Evolutionary conservation across 331 rosid genomes (phyloP).

Genomic region (Dryas integrifolia): DNA sequence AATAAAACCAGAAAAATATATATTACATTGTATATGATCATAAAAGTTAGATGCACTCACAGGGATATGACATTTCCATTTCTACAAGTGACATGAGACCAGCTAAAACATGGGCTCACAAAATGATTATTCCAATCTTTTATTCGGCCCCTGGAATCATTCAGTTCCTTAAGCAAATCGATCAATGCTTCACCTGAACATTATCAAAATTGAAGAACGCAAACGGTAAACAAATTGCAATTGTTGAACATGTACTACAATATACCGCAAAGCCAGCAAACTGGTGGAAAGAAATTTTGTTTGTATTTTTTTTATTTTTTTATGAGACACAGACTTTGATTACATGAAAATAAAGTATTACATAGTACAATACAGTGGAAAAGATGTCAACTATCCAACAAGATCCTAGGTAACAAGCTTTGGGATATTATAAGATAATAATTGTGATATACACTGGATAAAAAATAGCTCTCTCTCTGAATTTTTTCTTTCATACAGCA

Average conservation of each 20-base stretch:
- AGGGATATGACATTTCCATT: conserved; percentile 67
- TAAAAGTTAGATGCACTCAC: conserved; percentile 50
- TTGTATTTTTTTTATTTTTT: neutral
- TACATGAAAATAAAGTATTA: no score
- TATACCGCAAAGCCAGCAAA: neutral
- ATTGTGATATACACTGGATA: no score
- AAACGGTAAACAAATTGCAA: neutral
- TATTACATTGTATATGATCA: neutral
- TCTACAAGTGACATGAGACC: conserved; percentile 77
- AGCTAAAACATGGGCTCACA: conserved; percentile 84
- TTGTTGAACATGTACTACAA: conserved; percentile 4
- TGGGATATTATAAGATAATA: no score
- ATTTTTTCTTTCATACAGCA: no score
- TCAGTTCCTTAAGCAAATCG: conserved; percentile 49
- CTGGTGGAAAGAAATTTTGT: neutral
- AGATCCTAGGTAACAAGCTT: no score
- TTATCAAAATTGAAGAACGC: conserved; percentile 19
- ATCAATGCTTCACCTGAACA: conserved; percentile 70
- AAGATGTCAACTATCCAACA: no score
- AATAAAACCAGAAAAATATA: neutral
- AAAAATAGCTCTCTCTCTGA: no score
- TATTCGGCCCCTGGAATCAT: conserved; percentile 58
- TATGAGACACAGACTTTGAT: no score
- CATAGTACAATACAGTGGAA: no score
- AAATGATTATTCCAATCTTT: conserved; percentile 61